phyloP scores from a whole-genome alignment of 805 yeast genomes.

The Cyberlindnera veronae region DNA sequence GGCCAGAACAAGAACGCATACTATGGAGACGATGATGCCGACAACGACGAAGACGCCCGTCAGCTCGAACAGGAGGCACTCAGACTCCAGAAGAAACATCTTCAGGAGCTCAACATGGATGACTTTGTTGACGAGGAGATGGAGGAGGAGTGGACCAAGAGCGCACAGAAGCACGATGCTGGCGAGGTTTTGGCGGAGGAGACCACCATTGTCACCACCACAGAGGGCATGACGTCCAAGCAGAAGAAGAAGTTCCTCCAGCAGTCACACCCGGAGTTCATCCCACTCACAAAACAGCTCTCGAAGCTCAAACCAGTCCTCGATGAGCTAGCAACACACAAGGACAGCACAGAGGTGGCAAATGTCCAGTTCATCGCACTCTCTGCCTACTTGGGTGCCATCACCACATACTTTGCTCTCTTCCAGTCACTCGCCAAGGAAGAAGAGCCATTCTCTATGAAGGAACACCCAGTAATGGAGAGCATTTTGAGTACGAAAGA shows the following conservation, averaged over 20 bases:
- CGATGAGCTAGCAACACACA: conserved; percentile 32
- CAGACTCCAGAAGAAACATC: conserved; percentile 76
- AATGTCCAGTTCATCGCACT: conserved; percentile 65
- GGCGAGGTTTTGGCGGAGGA: conserved; percentile 32
- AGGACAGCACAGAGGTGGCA: conserved; percentile 32
- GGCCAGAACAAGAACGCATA: conserved; percentile 41
- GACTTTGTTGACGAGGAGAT: conserved; percentile 77
- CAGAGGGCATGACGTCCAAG: conserved; percentile 49
- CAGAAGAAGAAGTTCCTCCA: conserved; percentile 53
- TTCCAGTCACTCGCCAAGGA: conserved; percentile 53
- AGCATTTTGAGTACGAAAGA: conserved; percentile 77
- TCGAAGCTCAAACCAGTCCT: conserved; percentile 40
- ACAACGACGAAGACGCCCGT: conserved; percentile 69
- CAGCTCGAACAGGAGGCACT: conserved; percentile 85
- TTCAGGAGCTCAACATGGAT: conserved; percentile 70
- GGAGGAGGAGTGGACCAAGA: conserved; percentile 74
- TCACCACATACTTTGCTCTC: conserved; percentile 75
- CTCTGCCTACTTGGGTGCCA: conserved; percentile 73
- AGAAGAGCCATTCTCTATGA: conserved; percentile 63
- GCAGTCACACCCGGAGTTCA: conserved; percentile 76
- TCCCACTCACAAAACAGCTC: conserved; percentile 69
- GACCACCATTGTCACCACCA: too few species aligned
- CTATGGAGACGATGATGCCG: conserved; percentile 52
- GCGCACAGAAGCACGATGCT: conserved; percentile 45
- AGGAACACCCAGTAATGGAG: conserved; percentile 89